Conservation (phyloP, 257 asterid genomes). For the Striga asiatica region DNA sequence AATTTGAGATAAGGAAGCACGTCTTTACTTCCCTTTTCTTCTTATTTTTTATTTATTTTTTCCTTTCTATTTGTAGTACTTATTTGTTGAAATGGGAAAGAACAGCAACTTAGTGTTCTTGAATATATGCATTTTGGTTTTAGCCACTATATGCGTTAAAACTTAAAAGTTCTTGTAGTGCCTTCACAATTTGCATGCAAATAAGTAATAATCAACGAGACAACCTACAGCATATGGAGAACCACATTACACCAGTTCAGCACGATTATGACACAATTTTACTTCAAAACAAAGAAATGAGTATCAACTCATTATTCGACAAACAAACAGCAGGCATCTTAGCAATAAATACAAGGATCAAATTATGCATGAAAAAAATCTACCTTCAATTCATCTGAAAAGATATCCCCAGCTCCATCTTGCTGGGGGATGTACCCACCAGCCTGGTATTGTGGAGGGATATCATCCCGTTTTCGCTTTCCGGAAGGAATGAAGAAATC, state of each 20-base stretch:
- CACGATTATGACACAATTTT: background rate
- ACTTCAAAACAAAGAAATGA: constrained; percentile 6
- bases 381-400: constrained; percentile 48
- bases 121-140: background rate
- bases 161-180: background rate
- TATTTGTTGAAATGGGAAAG: background rate
- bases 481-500: constrained; percentile 74
- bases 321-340: background rate
- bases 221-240: background rate
- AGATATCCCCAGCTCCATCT: constrained; percentile 76
- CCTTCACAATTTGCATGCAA: background rate
- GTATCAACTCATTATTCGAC: background rate
- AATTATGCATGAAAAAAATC: constrained; percentile 1
- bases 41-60: no score
- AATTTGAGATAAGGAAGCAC: background rate
- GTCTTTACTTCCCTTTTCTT: no score
- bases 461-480: constrained; percentile 79
- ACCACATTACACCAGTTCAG: background rate
- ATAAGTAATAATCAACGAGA: constrained; percentile 6
- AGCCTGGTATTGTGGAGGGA: constrained; percentile 46
- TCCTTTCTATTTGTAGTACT: no score
- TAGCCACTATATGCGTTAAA: background rate
- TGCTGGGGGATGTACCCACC: constrained; percentile 93
- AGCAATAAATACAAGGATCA: constrained; percentile 1
- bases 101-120: background rate